These are phyloP conservation scores for Zarea fungicola DNA, from an alignment of 2,329 filamentous ascomycete genomes.

Conservation along the genomic window DNA sequence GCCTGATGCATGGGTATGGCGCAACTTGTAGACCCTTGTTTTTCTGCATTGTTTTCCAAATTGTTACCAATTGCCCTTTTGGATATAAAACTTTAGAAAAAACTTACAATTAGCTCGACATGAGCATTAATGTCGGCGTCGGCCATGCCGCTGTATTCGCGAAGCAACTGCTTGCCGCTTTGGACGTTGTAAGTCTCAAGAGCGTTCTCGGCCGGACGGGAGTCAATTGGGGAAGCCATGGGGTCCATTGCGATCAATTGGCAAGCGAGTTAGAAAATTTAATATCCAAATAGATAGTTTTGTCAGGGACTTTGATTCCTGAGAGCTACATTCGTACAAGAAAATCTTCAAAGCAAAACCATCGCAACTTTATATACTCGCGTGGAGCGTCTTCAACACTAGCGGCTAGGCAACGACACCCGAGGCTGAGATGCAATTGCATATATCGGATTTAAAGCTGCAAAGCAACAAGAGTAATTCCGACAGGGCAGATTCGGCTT, in stretches of 20 bases:
- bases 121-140: neutral
- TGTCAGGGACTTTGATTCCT: too few species aligned
- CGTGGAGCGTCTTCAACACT: neutral
- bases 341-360: too few species aligned
- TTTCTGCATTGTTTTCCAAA: neutral
- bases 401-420: neutral
- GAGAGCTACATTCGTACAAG: too few species aligned
- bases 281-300: too few species aligned
- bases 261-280: neutral
- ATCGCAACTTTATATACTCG: neutral
- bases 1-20: slow-evolving; percentile 17
- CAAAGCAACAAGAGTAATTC: too few species aligned
- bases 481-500: neutral
- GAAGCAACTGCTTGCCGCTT: neutral
- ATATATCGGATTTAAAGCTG: too few species aligned
- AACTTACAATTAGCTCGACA: neutral
- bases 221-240: neutral
- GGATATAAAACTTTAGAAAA: neutral
- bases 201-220: neutral
- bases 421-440: neutral
- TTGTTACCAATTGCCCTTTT: neutral
- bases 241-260: neutral
- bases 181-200: neutral
- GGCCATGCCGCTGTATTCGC: neutral
- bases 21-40: neutral